Base-by-base conservation (phyloP, 371 early-diverging fungal species). In the Rhizopus delemar region DNA sequence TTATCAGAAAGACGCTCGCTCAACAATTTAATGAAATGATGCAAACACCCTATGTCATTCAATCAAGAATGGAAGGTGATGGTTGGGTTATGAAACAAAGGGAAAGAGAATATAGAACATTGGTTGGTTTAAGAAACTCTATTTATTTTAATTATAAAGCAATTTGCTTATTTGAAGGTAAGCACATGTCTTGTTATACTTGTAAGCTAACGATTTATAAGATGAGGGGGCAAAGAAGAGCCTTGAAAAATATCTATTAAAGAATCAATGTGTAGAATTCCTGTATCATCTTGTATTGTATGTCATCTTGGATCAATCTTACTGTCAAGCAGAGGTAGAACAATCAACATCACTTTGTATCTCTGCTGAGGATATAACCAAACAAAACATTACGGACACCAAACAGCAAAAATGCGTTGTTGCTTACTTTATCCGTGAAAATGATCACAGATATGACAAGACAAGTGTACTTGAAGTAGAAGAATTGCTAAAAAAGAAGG, bases 371-470 rank as follows among this genome's bases (percentile, higher is more conserved):
- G 63, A 67, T 32, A 67, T 67, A 7, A 62, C 62, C 8, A 58
- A 67, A 5, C 54, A 62, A 4, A 12, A 28, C n/a, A 53, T 59
- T 34, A 38, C 43, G 13, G 67, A 67, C 36, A 22, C 48, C n/a
- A 67, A 67, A 35, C 52, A 59, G 16, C 67, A 62, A 15, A 55
- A 56, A 32, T 52, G 36, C 7, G 59, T 52, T 3, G 52, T 67
- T 36, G 35, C 60, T 16, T 59, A 62, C 11, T 67, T 67, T 59
- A 46, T 67, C 13, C 45, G 57, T 31, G 63, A 55, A 41, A 59
- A 67, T 22, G 63, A 67, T 34, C 67, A 67, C 28, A 62, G 56
- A 48, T 62, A 62, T 34, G 67, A 67, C 12, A 67, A 67, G 16
- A 49, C 63, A 16, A 29, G 22, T 3, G 52, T 62, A 5, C 13